Evolutionary conservation across 768 basidiomycete species (phyloP), one percentile per base, ranked within the genome.

Genomic region (Amanita muscaria): DNA sequence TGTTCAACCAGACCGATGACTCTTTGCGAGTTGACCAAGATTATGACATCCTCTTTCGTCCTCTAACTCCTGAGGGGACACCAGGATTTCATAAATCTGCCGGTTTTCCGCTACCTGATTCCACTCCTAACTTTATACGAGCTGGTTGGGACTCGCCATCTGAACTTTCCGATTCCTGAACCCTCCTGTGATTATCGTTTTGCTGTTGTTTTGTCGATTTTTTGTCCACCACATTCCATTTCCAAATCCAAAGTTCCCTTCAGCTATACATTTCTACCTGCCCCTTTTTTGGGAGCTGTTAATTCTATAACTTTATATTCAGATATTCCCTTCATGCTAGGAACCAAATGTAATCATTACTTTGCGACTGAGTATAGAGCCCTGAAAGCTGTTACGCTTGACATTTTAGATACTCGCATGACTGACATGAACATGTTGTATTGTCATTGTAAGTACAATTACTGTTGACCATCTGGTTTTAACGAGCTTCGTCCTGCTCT

Each of bases 401-500:
- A n/a, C n/a, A n/a, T n/a, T n/a, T n/a, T n/a, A n/a, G n/a, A n/a
- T n/a, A n/a, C n/a, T n/a, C n/a, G n/a, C n/a, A n/a, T n/a, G n/a
- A n/a, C n/a, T n/a, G n/a, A n/a, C n/a, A n/a, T n/a, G n/a, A n/a
- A n/a, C n/a, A n/a, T n/a, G n/a, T n/a, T n/a, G n/a, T n/a, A n/a
- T n/a, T n/a, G n/a, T n/a, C n/a, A n/a, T n/a, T n/a, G n/a, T n/a
- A n/a, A n/a, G n/a, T n/a, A n/a, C n/a, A n/a, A n/a, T n/a, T 66
- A 72, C 57, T 71, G 68, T 41, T 64, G 67, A 14, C 83, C 85
- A 40, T 90, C 87, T 7, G 88, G 76, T 59, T 90, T 90, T 57
- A 90, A 67, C 40, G 87, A 90, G 62, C 84, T 88, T 46, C 88
- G 83, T 27, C 88, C 88, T 19, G 88, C 88, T 37, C 88, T 75